Conservation (phyloP, 176 grass and related monocot genomes). For the Aegilops speltoides region DNA sequence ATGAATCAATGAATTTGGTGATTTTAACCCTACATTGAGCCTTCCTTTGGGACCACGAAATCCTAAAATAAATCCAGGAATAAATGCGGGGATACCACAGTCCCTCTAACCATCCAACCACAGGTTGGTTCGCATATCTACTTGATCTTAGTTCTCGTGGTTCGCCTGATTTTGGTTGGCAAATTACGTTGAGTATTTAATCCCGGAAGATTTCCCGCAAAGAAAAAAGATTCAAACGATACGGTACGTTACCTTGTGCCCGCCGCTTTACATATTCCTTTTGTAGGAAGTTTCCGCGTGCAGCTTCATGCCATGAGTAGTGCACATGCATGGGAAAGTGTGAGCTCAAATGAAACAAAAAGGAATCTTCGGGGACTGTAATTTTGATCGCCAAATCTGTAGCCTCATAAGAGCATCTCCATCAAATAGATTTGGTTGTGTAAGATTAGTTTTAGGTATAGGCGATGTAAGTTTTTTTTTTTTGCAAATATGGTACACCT, state of each 20-base stretch:
- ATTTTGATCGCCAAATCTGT: not conserved
- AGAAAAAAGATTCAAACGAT: not conserved
- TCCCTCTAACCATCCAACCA: too few relatives aligned
- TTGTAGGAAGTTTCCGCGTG: conserved; percentile 40
- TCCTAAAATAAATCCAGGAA: too few relatives aligned
- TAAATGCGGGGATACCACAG: too few relatives aligned
- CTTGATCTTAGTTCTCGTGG: not conserved
- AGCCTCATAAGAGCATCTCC: not conserved
- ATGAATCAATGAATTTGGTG: too few relatives aligned
- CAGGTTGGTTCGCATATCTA: too few relatives aligned
- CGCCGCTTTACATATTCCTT: not conserved
- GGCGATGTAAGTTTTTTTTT: too few relatives aligned
- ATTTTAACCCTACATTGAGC: not conserved
- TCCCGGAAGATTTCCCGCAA: not conserved
- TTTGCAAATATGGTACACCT: too few relatives aligned
- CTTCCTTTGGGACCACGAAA: not conserved
- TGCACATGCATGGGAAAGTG: conserved; percentile 24
- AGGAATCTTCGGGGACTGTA: conserved; percentile 35
- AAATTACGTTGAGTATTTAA: not conserved
- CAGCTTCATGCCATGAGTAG: conserved; percentile 10
- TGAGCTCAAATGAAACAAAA: conserved; percentile 43
- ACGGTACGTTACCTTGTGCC: not conserved
- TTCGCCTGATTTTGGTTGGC: not conserved
- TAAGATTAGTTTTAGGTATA: too few relatives aligned
- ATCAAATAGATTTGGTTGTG: too few relatives aligned